Evolutionary conservation across 192 early-diverging fungal genomes (phyloP).

Genomic region (Coemansia sp.): DNA sequence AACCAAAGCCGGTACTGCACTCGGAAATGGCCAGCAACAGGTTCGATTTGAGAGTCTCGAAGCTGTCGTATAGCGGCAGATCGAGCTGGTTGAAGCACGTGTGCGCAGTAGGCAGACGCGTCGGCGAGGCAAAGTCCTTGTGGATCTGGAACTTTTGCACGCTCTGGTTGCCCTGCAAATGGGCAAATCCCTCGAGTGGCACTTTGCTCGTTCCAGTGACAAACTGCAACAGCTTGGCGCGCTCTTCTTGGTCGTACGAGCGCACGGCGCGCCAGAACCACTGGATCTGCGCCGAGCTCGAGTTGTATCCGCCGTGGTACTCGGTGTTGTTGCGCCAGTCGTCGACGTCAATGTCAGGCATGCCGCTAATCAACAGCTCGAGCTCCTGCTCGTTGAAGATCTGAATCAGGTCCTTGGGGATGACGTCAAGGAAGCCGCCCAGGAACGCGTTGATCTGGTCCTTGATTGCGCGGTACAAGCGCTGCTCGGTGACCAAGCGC

Average conservation of each 20-base stretch:
- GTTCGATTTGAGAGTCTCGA: slow-evolving; percentile 79
- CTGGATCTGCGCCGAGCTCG: slow-evolving; percentile 85
- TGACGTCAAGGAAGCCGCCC: slow-evolving; percentile 92
- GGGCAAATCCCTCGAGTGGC: slow-evolving; percentile 91
- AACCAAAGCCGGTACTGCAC: slow-evolving; percentile 88
- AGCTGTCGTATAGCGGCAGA: slow-evolving; percentile 87
- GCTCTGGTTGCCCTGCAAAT: slow-evolving; percentile 89
- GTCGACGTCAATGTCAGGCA: slow-evolving; percentile 99
- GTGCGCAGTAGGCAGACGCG: slow-evolving; percentile 93
- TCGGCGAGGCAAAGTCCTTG: slow-evolving; percentile 84
- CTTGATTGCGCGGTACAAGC: slow-evolving; percentile 85
- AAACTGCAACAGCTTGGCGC: slow-evolving; percentile 97
- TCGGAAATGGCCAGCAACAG: slow-evolving; percentile 88
- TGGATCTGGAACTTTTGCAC: slow-evolving; percentile 99
- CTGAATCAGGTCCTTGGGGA: slow-evolving; percentile 85
- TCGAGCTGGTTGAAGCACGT: slow-evolving; percentile 99
- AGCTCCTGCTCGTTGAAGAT: slow-evolving; percentile 99
- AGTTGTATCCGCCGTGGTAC: slow-evolving; percentile 88
- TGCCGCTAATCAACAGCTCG: slow-evolving; percentile 94
- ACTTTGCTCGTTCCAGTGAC: slow-evolving; percentile 97
- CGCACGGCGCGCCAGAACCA: slow-evolving; percentile 99
- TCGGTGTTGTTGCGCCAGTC: slow-evolving; percentile 99
- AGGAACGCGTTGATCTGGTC: slow-evolving; percentile 94
- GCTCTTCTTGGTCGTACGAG: slow-evolving; percentile 95
- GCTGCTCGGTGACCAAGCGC: slow-evolving; percentile 87